Conservation (phyloP, 495 filamentous ascomycete genomes). For the Cladorrhinum samala region DNA sequence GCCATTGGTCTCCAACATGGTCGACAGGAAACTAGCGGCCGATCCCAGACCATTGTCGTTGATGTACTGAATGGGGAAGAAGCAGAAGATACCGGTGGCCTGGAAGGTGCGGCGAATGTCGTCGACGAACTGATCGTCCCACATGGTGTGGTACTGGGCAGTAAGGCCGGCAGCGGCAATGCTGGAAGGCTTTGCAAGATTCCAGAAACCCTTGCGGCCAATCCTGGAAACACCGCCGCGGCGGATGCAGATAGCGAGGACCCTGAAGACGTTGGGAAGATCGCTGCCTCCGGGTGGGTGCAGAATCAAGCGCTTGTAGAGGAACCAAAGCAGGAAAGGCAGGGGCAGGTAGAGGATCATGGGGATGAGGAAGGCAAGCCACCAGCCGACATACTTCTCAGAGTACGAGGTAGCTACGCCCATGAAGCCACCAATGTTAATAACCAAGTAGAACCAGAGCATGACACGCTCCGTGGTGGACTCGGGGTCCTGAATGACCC, state of each 20-base stretch:
- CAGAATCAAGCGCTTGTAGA: slow-evolving; percentile 48
- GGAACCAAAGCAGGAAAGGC: slow-evolving; percentile 46
- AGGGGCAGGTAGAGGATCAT: slow-evolving; percentile 54
- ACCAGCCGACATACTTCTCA: slow-evolving; percentile 59
- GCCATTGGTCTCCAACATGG: slow-evolving; percentile 59
- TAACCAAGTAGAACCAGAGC: slow-evolving; percentile 58
- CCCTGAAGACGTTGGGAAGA: slow-evolving; percentile 48
- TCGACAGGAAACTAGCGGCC: slow-evolving; percentile 46
- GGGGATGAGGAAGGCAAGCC: slow-evolving; percentile 65
- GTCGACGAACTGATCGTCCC: slow-evolving; percentile 52
- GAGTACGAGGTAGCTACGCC: slow-evolving; percentile 45
- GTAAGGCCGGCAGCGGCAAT: slow-evolving; percentile 44
- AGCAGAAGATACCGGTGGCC: slow-evolving; percentile 54
- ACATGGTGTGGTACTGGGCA: slow-evolving; percentile 27
- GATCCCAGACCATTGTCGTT: slow-evolving; percentile 48
- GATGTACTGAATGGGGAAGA: slow-evolving; percentile 67
- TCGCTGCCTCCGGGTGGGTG: slow-evolving; percentile 49
- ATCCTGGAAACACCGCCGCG: slow-evolving; percentile 50
- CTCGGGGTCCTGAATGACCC: slow-evolving; percentile 54
- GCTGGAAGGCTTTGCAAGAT: slow-evolving; percentile 57
- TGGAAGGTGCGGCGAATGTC: slow-evolving; percentile 54
- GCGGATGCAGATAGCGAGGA: slow-evolving; percentile 47
- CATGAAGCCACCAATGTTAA: slow-evolving; percentile 61
- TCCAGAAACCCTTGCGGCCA: slow-evolving; percentile 55
- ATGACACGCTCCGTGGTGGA: slow-evolving; percentile 58